Percentiles rank a stretch among this genome's conserved stretches.
Conservation (phyloP, 345 rosid species). For the Melastoma malabathricum region DNA sequence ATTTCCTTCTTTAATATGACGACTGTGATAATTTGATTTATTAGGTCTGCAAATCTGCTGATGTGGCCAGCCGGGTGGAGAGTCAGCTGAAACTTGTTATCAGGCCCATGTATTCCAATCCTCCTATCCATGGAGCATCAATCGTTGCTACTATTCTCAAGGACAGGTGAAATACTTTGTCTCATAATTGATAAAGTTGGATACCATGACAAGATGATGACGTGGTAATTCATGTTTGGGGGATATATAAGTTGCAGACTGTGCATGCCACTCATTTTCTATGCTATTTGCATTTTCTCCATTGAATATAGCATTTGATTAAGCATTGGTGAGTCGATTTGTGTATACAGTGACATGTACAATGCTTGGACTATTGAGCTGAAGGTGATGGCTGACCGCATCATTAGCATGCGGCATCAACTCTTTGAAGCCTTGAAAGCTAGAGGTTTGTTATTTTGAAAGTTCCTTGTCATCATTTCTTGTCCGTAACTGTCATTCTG, state of each 20-base stretch:
- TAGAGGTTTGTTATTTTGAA: conserved; percentile 22
- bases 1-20: no score
- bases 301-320: no score
- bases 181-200: neutral
- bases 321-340: neutral
- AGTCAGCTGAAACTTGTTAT: conserved; percentile 84
- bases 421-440: conserved; percentile 49
- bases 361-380: conserved; percentile 68
- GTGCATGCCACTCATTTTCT: no score
- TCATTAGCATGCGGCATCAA: conserved; percentile 62
- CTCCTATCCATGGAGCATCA: conserved; percentile 88
- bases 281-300: no score
- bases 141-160: conserved; percentile 63
- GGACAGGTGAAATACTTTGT: conserved; percentile 31
- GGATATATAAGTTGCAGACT: neutral
- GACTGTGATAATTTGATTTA: neutral
- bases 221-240: no score
- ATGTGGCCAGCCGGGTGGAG: conserved; percentile 62
- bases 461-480: neutral
- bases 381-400: conserved; percentile 78
- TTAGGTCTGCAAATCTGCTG: conserved; percentile 77
- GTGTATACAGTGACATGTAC: conserved; percentile 29
- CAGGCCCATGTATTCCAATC: conserved; percentile 86
- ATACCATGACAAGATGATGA: neutral
- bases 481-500: no score